These are phyloP conservation scores for Sporothrix brunneoviolacea DNA, from an alignment of 2,329 filamentous ascomycete genomes.

Conservation along the genomic window DNA sequence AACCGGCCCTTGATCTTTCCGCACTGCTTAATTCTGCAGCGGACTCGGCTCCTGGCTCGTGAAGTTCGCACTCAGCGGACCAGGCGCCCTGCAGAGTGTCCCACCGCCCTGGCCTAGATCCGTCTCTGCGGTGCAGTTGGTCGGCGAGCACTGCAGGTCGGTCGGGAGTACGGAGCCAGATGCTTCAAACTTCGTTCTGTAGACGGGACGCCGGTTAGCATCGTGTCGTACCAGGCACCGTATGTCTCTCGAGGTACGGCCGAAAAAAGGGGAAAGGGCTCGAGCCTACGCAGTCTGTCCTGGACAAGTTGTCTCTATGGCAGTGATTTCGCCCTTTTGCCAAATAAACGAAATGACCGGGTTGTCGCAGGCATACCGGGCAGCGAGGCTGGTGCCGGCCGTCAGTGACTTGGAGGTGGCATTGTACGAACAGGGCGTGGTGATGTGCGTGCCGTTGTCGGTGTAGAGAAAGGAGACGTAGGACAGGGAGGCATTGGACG, in stretches of 20 bases:
- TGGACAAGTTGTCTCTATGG: slow-evolving; percentile 41
- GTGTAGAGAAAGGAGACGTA: slow-evolving; percentile 34
- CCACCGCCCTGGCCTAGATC: slow-evolving; percentile 4
- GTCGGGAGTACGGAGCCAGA: slow-evolving; percentile 11
- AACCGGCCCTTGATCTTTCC: too few species aligned
- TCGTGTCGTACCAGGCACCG: too few species aligned
- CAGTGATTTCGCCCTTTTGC: slow-evolving; percentile 29
- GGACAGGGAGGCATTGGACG: slow-evolving; percentile 26
- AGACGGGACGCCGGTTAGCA: background rate
- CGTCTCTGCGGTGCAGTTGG: background rate
- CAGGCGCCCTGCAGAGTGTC: slow-evolving; percentile 7
- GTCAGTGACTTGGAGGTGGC: slow-evolving; percentile 31
- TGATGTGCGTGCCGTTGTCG: slow-evolving; percentile 33
- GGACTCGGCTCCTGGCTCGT: slow-evolving; percentile 19
- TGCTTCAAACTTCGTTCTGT: slow-evolving; percentile 15
- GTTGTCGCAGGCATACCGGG: slow-evolving; percentile 39
- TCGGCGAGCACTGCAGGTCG: slow-evolving; percentile 11
- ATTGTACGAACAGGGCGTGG: slow-evolving; percentile 39
- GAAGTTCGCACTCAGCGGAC: slow-evolving; percentile 13
- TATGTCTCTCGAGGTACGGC: too few species aligned
- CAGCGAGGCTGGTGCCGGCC: slow-evolving; percentile 23
- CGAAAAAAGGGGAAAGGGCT: background rate
- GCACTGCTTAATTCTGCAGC: background rate
- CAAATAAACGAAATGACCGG: slow-evolving; percentile 38
- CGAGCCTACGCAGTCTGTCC: slow-evolving; percentile 14